phyloP scores from a whole-genome alignment of 108 stramenopile species.

The Fragilaria crotonensis region DNA sequence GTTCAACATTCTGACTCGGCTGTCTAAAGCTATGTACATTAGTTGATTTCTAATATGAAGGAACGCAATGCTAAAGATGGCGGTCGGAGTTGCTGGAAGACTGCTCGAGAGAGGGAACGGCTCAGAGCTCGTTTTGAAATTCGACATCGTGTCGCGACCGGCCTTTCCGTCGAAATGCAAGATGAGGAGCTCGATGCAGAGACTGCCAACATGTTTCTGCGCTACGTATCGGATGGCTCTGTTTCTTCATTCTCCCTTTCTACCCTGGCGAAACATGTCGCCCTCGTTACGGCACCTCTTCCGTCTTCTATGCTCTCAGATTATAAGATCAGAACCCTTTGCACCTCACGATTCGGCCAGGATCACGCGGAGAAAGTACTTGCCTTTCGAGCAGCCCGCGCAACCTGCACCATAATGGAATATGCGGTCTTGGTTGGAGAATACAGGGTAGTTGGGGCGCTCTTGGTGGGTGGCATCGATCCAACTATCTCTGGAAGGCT shows the following conservation, averaged over 20 bases:
- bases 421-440: slow-evolving; percentile 61
- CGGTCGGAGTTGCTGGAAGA: slow-evolving; percentile 52
- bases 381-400: slow-evolving; percentile 16
- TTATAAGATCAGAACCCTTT: slow-evolving; percentile 2
- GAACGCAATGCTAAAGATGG: slow-evolving; percentile 3
- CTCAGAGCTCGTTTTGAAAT: slow-evolving; percentile 58
- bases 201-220: background rate
- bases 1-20: too few relatives aligned
- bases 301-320: slow-evolving; percentile 6
- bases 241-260: slow-evolving; percentile 32
- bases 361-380: slow-evolving; percentile 14
- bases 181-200: slow-evolving; percentile 1
- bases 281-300: slow-evolving; percentile 9
- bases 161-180: background rate
- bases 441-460: slow-evolving; percentile 41
- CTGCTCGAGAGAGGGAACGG: slow-evolving; percentile 58
- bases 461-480: slow-evolving; percentile 60
- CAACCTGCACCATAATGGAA: slow-evolving; percentile 52
- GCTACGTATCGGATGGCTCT: slow-evolving; percentile 15
- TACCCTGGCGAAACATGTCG: slow-evolving; percentile 18
- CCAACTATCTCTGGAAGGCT: slow-evolving; percentile 33
- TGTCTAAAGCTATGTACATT: too few relatives aligned
- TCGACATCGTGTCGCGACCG: slow-evolving; percentile 29
- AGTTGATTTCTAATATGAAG: too few relatives aligned
- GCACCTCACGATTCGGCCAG: slow-evolving; percentile 40